Base-by-base conservation (phyloP, 176 grass and related monocot genomes). In the Melocanna baccifera region DNA sequence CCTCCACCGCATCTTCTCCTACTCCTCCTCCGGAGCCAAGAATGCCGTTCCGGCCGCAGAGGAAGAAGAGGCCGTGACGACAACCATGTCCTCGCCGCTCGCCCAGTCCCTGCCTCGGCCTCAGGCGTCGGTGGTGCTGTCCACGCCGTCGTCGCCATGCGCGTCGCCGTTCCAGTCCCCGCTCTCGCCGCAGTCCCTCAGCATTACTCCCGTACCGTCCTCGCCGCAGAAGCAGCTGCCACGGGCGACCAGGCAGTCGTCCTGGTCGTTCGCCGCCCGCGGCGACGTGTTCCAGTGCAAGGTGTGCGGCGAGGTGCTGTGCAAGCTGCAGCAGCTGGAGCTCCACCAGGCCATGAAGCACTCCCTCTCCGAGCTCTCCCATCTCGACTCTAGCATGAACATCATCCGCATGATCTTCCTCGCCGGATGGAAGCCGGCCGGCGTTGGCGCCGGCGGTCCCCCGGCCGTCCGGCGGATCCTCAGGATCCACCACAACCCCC, bases 391-490 rank as follows among this genome's bases (percentile, higher is more conserved):
- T 63, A 88, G 94, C 84, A 88, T 84, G 78, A 92, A 89, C 84
- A 89, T 97, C 80, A 81, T 94, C 84, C 84, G 84, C 74, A 97
- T 97, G 88, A 94, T 97, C 90, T 97, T 97, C 88, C 84, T 76
- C 39, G 87, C 92, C 18, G 92, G 92, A 0, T 94, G 92, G 94
- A 92, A 77, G 16, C 39, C 80, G n/a, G 53, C 57, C 37, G 45
- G 11, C 0, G 19, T 32, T 36, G 40, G 9, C 12, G 67, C 15
- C 68, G 81, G 28, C 63, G 48, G 23, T 1, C 9, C 83, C 25
- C 83, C 84, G n/a, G 69, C 28, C 6, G 84, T 93, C 48, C 64
- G 66, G 20, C 86, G 90, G 69, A 48, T 97, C 69, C 89, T 94
- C 78, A 94, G 88, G 95, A 92, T 94, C 90, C 92, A 94, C 84